phyloP scores from a whole-genome alignment of 768 basidiomycete genomes.

The Tubosaeta sp. region DNA sequence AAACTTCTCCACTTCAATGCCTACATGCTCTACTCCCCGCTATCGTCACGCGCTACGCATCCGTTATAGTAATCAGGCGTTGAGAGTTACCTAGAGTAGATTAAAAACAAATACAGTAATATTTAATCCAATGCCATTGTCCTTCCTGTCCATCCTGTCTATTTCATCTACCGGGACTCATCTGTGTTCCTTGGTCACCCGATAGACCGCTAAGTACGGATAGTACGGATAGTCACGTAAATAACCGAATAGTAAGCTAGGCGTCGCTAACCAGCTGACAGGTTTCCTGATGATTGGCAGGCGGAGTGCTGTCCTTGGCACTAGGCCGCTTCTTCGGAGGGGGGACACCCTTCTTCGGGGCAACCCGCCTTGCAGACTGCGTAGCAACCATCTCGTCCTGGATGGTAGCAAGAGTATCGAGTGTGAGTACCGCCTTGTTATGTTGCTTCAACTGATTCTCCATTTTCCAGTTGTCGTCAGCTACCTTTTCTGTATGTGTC shows the following conservation, averaged over 20 bases:
- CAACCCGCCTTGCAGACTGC: not conserved
- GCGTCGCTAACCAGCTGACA: not conserved
- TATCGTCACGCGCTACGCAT: no score
- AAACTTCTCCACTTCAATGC: no score
- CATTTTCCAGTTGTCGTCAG: not conserved
- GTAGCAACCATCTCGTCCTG: not conserved
- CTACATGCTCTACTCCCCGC: no score
- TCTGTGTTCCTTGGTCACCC: not conserved
- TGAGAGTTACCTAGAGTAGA: no score
- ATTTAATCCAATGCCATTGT: no score
- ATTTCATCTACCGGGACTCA: no score
- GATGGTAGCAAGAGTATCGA: not conserved
- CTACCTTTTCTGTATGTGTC: not conserved
- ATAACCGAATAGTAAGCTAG: not conserved
- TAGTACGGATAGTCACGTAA: not conserved
- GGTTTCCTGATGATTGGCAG: not conserved
- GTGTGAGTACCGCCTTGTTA: not conserved
- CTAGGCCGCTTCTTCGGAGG: no score
- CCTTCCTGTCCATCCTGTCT: no score
- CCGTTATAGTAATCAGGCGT: no score
- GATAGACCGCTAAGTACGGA: not conserved
- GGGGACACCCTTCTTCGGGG: not conserved
- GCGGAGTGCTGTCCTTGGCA: no score
- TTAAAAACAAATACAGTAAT: no score
- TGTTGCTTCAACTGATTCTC: not conserved